Percentiles rank a stretch among this genome's conserved stretches.
phyloP scores from a whole-genome alignment of 1,284 basidiomycete species.

The Boletellus deceptivus region DNA sequence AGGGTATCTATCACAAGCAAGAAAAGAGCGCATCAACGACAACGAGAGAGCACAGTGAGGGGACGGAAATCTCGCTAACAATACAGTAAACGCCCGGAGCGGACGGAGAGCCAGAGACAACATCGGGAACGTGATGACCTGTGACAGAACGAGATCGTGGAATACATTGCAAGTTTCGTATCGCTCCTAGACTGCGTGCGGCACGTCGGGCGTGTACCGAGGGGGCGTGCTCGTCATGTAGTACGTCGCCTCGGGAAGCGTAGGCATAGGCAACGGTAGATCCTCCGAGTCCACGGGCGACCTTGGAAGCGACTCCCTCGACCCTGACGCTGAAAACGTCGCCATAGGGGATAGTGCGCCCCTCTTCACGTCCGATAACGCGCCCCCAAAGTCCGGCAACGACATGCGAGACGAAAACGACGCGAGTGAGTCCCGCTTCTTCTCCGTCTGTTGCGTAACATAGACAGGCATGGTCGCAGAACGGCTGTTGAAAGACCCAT shows the following conservation, averaged over 20 bases:
- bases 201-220: slow-evolving; percentile 13
- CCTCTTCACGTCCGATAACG: slow-evolving; percentile 33
- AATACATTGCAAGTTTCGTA: neutral
- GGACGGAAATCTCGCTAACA: neutral
- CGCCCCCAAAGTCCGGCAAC: slow-evolving; percentile 37
- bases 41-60: neutral
- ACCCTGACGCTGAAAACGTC: slow-evolving; percentile 23
- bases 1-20: neutral
- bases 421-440: slow-evolving; percentile 44
- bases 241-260: slow-evolving; percentile 15
- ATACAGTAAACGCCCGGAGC: neutral
- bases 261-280: slow-evolving; percentile 13
- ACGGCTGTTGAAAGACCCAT: slow-evolving; percentile 21
- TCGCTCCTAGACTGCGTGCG: slow-evolving; percentile 15
- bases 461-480: slow-evolving; percentile 39
- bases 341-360: slow-evolving; percentile 23
- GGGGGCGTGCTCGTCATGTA: slow-evolving; percentile 18
- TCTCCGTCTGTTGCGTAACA: slow-evolving; percentile 40
- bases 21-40: neutral
- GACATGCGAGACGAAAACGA: slow-evolving; percentile 46
- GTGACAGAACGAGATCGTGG: neutral
- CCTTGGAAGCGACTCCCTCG: slow-evolving; percentile 28
- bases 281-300: slow-evolving; percentile 20
- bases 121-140: neutral
- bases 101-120: neutral